These are phyloP conservation scores for Hymenoscyphus infarciens DNA, from an alignment of 2,329 filamentous ascomycete genomes.

Conservation along the genomic window DNA sequence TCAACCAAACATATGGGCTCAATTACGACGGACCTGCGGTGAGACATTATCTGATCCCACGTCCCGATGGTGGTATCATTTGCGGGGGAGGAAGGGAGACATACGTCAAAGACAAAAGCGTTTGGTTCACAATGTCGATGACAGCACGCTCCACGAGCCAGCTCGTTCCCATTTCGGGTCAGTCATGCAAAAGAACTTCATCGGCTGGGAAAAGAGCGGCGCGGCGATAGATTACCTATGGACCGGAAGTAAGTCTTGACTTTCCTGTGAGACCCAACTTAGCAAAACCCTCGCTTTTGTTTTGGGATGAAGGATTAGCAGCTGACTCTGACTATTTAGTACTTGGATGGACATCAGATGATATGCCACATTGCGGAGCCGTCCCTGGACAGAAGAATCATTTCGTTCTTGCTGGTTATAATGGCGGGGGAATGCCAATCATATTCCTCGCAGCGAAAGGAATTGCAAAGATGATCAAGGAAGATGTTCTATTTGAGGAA, in stretches of 20 bases:
- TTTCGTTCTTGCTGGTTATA: constrained; percentile 46
- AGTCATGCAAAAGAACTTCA: constrained; percentile 47
- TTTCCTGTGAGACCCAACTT: too few species aligned
- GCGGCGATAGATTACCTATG: constrained; percentile 35
- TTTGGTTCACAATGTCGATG: constrained; percentile 46
- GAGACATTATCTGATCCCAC: constrained; percentile 29
- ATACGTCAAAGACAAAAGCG: constrained; percentile 26
- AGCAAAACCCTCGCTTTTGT: too few species aligned
- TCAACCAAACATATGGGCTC: constrained; percentile 40
- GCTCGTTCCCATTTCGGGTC: constrained; percentile 44
- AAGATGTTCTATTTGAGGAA: constrained; percentile 33
- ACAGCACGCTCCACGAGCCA: constrained; percentile 42
- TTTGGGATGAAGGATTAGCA: not conserved
- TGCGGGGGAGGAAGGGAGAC: constrained; percentile 39
- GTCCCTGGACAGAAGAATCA: constrained; percentile 41
- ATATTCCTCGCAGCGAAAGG: constrained; percentile 42
- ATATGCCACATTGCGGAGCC: constrained; percentile 41
- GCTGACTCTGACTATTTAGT: constrained; percentile 27
- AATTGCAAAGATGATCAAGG: constrained; percentile 39
- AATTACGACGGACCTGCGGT: constrained; percentile 29
- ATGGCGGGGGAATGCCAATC: constrained; percentile 48
- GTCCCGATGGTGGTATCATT: constrained; percentile 31
- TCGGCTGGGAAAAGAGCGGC: constrained; percentile 45
- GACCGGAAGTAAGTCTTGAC: constrained; percentile 21
- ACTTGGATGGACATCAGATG: constrained; percentile 42